Conservation (phyloP, 129 eudicot genomes). For the Pseudognaphalium luteoalbum region DNA sequence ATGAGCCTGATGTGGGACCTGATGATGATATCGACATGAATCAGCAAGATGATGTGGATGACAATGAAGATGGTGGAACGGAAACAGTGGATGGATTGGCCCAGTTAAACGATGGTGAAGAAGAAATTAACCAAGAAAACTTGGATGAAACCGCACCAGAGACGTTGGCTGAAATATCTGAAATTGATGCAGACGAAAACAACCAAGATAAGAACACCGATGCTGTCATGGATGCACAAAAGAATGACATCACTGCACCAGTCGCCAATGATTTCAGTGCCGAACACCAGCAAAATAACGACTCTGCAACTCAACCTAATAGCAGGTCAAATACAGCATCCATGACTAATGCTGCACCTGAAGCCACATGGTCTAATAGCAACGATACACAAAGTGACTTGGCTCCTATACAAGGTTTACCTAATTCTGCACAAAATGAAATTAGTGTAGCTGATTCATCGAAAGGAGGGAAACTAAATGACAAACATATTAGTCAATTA, state of each 20-base stretch:
- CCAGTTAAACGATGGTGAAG: conserved; percentile 41
- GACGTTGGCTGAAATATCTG: conserved; percentile 34
- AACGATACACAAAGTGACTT: conserved; percentile 55
- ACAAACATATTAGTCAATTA: conserved; percentile 48
- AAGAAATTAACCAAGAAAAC: conserved; percentile 40
- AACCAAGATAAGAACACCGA: conserved; percentile 42
- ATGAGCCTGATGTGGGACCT: conserved; percentile 38
- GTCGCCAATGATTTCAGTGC: conserved; percentile 24
- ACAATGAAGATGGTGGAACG: conserved; percentile 44
- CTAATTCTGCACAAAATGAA: conserved; percentile 54
- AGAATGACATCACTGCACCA: conserved; percentile 37
- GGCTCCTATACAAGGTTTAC: conserved; percentile 60
- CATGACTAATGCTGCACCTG: conserved; percentile 47
- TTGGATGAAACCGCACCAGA: conserved; percentile 43
- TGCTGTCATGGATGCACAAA: conserved; percentile 37
- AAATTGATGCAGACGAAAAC: conserved; percentile 36
- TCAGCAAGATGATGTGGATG: conserved; percentile 53
- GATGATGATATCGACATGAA: conserved; percentile 62
- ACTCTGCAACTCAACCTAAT: conserved; percentile 51
- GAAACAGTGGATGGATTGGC: conserved; percentile 47
- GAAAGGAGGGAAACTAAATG: conserved; percentile 48
- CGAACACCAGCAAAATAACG: conserved; percentile 37
- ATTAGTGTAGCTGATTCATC: conserved; percentile 54
- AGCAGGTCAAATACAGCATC: conserved; percentile 44
- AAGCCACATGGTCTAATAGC: conserved; percentile 49